Percentiles rank a stretch among this genome's conserved stretches.
phyloP scores from a whole-genome alignment of 805 yeast genomes.

The Kuraishia capsulata region DNA sequence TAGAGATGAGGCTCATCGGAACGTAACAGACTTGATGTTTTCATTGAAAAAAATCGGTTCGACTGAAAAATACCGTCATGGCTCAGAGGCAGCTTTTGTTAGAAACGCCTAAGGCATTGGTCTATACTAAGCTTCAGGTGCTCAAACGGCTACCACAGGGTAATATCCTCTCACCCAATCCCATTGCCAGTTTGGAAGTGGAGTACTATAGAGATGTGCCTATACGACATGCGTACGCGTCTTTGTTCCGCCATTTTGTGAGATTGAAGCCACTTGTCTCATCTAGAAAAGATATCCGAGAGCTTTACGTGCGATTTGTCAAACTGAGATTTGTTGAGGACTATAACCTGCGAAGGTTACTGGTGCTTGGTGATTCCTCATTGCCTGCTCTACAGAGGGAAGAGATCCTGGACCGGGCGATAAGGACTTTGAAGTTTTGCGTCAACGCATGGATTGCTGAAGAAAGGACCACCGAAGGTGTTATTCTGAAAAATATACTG shows the following conservation, averaged over 20 bases:
- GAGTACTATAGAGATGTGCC: not conserved
- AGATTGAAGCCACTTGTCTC: slow-evolving; percentile 1
- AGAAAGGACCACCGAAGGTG: slow-evolving; percentile 3
- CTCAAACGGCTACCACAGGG: not conserved
- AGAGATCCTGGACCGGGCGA: slow-evolving; percentile 8
- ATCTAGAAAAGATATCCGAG: not conserved
- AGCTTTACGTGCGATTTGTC: slow-evolving; percentile 3
- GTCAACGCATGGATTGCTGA: slow-evolving; percentile 14
- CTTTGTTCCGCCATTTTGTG: slow-evolving; percentile 1
- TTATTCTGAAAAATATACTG: not conserved
- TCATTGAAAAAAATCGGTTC: too few relatives aligned
- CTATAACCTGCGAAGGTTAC: slow-evolving; percentile 10
- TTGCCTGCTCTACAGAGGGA: slow-evolving; percentile 3
- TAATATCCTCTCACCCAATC: not conserved
- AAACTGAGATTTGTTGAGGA: slow-evolving; percentile 15
- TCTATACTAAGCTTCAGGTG: not conserved
- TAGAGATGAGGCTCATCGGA: too few relatives aligned
- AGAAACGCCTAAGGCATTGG: not conserved
- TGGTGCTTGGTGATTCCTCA: not conserved
- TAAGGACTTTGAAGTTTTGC: slow-evolving; percentile 16
- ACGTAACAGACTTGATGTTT: too few relatives aligned
- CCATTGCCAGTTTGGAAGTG: not conserved
- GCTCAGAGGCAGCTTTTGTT: not conserved
- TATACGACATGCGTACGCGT: not conserved
- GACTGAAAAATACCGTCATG: too few relatives aligned